phyloP scores from a whole-genome alignment of 2,329 filamentous ascomycete genomes.

The Fusarium xyrophilum region DNA sequence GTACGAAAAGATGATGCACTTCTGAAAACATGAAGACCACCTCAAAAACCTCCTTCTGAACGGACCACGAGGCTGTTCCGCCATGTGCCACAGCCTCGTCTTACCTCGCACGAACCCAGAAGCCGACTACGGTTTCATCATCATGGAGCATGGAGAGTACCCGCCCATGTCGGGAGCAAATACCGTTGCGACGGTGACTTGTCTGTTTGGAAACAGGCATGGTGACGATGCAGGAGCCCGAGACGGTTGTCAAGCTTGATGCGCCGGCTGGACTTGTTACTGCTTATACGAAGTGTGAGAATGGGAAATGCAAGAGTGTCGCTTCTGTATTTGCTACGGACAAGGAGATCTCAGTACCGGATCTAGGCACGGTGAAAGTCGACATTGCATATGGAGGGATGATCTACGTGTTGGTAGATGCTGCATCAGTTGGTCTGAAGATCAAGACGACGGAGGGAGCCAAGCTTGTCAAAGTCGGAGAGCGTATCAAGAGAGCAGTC shows the following conservation, averaged over 20 bases:
- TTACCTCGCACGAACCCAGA: constrained; percentile 22
- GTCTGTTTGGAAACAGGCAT: constrained; percentile 25
- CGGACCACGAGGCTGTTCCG: constrained; percentile 21
- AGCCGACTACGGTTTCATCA: constrained; percentile 34
- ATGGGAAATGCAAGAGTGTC: constrained; percentile 31
- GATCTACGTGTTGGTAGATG: constrained; percentile 31
- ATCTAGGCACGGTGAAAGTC: constrained; percentile 6
- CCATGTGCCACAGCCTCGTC: constrained; percentile 31
- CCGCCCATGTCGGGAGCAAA: constrained; percentile 33
- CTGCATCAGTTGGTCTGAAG: constrained; percentile 11
- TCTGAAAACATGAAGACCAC: constrained; percentile 22
- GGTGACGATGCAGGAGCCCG: constrained; percentile 29
- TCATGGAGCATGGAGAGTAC: constrained; percentile 34
- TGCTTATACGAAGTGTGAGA: constrained; percentile 13
- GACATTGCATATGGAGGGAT: constrained; percentile 32
- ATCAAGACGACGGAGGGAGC: constrained; percentile 20
- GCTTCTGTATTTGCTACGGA: constrained; percentile 31
- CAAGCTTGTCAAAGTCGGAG: constrained; percentile 21
- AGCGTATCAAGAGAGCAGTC: constrained; percentile 24
- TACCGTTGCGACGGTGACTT: constrained; percentile 20
- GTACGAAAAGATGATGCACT: constrained; percentile 32
- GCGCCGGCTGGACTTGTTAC: constrained; percentile 28
- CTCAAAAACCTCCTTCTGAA: constrained; percentile 26
- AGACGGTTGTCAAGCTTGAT: constrained; percentile 26
- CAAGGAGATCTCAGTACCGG: constrained; percentile 15